phyloP scores from a whole-genome alignment of 2,329 filamentous ascomycete species.

The Ceratocystis albifundus region DNA sequence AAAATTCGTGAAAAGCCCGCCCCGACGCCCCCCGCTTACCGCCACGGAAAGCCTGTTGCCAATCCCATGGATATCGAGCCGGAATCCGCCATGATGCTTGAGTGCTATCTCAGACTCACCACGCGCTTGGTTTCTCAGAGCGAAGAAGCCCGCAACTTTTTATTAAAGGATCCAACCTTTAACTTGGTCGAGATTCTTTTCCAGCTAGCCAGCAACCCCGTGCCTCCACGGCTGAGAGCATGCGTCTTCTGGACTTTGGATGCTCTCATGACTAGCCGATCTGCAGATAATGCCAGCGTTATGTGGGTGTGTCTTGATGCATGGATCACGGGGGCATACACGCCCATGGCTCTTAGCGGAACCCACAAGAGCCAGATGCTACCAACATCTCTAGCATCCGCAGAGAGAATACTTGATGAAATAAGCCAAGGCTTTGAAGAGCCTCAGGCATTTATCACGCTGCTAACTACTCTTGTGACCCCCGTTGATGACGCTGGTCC shows the following conservation, averaged over 20 bases:
- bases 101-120: constrained; percentile 82
- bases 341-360: constrained; percentile 25
- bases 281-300: constrained; percentile 50
- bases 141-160: constrained; percentile 56
- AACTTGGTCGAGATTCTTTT: constrained; percentile 64
- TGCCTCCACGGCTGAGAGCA: constrained; percentile 66
- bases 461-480: constrained; percentile 60
- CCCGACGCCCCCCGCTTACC: constrained; percentile 34
- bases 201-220: constrained; percentile 63
- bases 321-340: constrained; percentile 58
- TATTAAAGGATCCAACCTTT: constrained; percentile 54
- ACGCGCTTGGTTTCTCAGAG: constrained; percentile 71
- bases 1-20: constrained; percentile 64
- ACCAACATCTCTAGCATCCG: constrained; percentile 29
- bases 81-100: constrained; percentile 91
- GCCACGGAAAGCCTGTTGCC: constrained; percentile 48
- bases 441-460: constrained; percentile 67
- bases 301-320: constrained; percentile 75
- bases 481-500: constrained; percentile 51
- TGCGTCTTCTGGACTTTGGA: constrained; percentile 71
- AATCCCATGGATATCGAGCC: constrained; percentile 71
- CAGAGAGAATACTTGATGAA: constrained; percentile 59
- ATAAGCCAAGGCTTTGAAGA: constrained; percentile 74
- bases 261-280: constrained; percentile 65
- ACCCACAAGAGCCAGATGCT: constrained; percentile 24